Evolutionary conservation across 2,329 filamentous ascomycete genomes (phyloP), one percentile per base, ranked within the genome.

Genomic region (Exophiala aquamarina): DNA sequence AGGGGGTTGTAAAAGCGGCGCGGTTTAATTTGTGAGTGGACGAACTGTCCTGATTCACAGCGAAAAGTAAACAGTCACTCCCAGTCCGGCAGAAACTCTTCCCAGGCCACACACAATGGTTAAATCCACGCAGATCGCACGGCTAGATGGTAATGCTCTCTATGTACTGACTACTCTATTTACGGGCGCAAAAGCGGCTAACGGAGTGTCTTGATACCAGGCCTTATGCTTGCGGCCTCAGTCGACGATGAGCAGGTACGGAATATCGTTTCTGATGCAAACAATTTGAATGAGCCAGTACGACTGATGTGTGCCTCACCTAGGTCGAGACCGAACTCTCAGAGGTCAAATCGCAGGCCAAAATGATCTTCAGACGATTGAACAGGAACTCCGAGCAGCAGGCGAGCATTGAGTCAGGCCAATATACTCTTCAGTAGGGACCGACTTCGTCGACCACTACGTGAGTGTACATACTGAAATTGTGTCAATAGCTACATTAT

Each of bases 191-290:
- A 33, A 36, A 18, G n/a, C 21, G 20, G 33, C 47, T 49, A 36
- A 47, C 44, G 5, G 45, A 20, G 43, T 4, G 13, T 18, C 33
- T 15, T 52, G 39, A 53, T 49, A 56, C 41, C 62, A 95, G 91
- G 92, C 78, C 82, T 97, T 58, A 91, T 95, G 78, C 82, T 98
- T 59, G 92, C 90, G 65, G 92, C 92, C 50, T 95, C 91, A 2
- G 89, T 95, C 61, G 93, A 97, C 70, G 90, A 96, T 67, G 87
- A 89, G 63, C 82, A 87, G 73, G 83, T 86, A 63, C 50, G 70
- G 59, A 21, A 28, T 28, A 29, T 37, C 38, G 20, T 10, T 20
- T 31, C 41, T 8, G 36, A 14, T 21, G 15, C 31, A 5, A 13
- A 28, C 29, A n/a, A 41, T 26, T 34, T 31, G 11, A 52, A 45